Conservation (phyloP, 352 stramenopile genomes). For the Globisporangium sylvaticum region DNA sequence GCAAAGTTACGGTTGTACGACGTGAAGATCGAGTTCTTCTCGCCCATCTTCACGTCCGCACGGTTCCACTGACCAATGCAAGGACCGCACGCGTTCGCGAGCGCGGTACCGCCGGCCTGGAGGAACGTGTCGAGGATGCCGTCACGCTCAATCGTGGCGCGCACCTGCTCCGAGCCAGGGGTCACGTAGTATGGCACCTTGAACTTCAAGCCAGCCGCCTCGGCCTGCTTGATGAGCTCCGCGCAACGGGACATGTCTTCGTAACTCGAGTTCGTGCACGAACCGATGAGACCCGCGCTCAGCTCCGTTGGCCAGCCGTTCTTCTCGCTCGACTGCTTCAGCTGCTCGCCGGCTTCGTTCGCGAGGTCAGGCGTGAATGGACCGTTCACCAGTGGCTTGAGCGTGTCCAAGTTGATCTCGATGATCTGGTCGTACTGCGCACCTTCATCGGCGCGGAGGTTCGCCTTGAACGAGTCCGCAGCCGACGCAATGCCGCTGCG, state of each 20-base stretch:
- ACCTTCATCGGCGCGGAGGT: conserved; percentile 87
- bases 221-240: conserved; percentile 85
- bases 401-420: conserved; percentile 89
- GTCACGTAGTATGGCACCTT: conserved; percentile 92
- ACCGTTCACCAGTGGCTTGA: conserved; percentile 91
- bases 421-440: conserved; percentile 93
- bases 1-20: conserved; percentile 96
- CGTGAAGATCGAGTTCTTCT: conserved; percentile 93
- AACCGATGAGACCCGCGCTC: conserved; percentile 90
- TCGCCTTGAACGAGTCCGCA: conserved; percentile 83
- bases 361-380: conserved; percentile 91
- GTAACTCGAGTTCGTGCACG: conserved; percentile 94
- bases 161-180: conserved; percentile 90
- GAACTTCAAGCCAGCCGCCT: conserved; percentile 84
- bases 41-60: conserved; percentile 77
- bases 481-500: conserved; percentile 86
- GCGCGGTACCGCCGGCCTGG: conserved; percentile 81
- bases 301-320: conserved; percentile 90
- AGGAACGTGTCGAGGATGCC: conserved; percentile 90
- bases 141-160: conserved; percentile 89
- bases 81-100: conserved; percentile 91
- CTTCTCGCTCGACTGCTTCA: conserved; percentile 69
- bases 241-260: conserved; percentile 92
- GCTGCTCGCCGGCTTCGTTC: conserved; percentile 69
- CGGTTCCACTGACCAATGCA: conserved; percentile 96